Percentiles rank a stretch among this genome's conserved stretches.
Evolutionary conservation across 495 filamentous ascomycete genomes (phyloP).

Genomic region (Halenospora varia): DNA sequence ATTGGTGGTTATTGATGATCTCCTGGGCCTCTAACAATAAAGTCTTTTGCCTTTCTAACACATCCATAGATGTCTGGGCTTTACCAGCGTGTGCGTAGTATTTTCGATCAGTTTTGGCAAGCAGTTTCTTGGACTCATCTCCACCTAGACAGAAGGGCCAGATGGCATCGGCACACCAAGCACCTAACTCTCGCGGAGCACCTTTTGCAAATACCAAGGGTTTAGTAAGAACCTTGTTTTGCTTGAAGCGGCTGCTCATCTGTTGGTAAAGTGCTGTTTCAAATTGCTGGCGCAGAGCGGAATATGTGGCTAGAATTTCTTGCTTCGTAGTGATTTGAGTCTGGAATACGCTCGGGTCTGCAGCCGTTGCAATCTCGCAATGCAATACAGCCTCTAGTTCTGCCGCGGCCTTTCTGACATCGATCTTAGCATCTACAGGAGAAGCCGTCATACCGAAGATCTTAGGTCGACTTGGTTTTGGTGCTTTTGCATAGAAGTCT

Average conservation of each 20-base stretch:
- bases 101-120: conserved; percentile 48
- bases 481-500: conserved; percentile 64
- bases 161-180: conserved; percentile 81
- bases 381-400: conserved; percentile 76
- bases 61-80: conserved; percentile 30
- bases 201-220: conserved; percentile 53
- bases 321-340: conserved; percentile 49
- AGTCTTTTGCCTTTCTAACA: conserved; percentile 45
- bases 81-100: conserved; percentile 24
- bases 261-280: conserved; percentile 60
- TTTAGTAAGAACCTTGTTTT: conserved; percentile 52
- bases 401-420: conserved; percentile 66
- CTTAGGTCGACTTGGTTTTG: conserved; percentile 44
- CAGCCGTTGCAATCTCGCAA: conserved; percentile 77
- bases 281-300: conserved; percentile 42
- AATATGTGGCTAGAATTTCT: conserved; percentile 60
- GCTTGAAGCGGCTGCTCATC: conserved; percentile 52
- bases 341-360: conserved; percentile 58
- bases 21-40: conserved; percentile 56
- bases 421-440: conserved; percentile 79
- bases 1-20: conserved; percentile 47
- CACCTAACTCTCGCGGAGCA: conserved; percentile 66
- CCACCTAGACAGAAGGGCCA: conserved; percentile 72
- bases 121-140: conserved; percentile 58
- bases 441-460: conserved; percentile 98